phyloP scores from a whole-genome alignment of 306 rosid species.

The Trichosanthes cucumerina region DNA sequence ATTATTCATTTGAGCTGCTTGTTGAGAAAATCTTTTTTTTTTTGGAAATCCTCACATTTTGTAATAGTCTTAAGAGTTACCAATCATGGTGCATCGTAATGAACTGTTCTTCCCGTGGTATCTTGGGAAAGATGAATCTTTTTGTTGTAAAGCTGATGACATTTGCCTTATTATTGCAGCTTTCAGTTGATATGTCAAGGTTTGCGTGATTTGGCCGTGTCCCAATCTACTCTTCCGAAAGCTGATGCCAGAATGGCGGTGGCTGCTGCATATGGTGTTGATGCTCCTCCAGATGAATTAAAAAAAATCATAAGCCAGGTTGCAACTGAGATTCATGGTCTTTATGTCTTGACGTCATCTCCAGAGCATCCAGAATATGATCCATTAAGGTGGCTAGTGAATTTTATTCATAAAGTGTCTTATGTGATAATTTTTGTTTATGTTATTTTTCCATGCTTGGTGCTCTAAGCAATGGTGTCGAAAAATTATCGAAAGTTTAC shows the following conservation, averaged over 20 bases:
- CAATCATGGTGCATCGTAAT: background rate
- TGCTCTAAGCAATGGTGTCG: background rate
- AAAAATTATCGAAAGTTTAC: background rate
- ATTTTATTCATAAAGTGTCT: background rate
- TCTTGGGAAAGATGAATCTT: background rate
- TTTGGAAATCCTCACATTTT: background rate
- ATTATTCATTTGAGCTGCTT: background rate
- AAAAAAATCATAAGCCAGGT: conserved; percentile 47
- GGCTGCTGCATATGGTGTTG: conserved; percentile 49
- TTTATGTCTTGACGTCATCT: conserved; percentile 55
- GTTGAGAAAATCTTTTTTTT: background rate
- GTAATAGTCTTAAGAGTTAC: background rate
- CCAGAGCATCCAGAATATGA: conserved; percentile 49
- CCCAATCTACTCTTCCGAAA: conserved; percentile 36
- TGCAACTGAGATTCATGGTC: conserved; percentile 59
- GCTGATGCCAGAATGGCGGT: conserved; percentile 46
- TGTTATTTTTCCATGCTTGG: background rate
- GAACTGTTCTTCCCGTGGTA: background rate
- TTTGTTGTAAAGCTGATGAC: background rate
- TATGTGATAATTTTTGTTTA: background rate
- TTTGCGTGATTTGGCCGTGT: conserved; percentile 50
- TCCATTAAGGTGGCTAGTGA: conserved; percentile 48
- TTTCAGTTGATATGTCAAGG: conserved; percentile 62
- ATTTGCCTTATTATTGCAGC: conserved; percentile 35
- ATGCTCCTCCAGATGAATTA: conserved; percentile 58